Evolutionary conservation across 2,329 filamentous ascomycete species (phyloP), one percentile per base, ranked within the genome.

Genomic region (Epichloe scottii): DNA sequence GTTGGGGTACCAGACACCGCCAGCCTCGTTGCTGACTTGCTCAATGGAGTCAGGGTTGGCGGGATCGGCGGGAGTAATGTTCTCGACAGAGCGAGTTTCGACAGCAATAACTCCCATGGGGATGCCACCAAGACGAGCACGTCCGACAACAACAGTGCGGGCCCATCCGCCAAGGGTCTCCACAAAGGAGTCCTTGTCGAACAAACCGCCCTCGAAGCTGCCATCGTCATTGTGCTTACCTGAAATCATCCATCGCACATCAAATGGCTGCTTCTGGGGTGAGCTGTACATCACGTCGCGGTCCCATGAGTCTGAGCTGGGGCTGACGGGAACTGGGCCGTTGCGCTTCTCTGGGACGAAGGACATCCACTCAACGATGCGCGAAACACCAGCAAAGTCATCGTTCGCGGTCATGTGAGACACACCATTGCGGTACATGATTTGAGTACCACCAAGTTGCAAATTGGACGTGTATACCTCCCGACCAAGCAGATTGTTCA

Each of bases 401-500:
- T 98, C 91, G 60, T 85, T 87, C 63, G 93, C 93, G 59, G 91
- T 96, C 87, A 97, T 91, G 76, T 98, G 93, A 21, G 93, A 97
- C 41, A 98, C 93, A 81, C 93, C 93, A 68, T 98, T 98, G 74
- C 88, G 90, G 82, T 98, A 97, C 93, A 98, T 98, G 79, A 98
- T 98, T 72, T 98, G 93, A n/a, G 93, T 98, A 61, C 93, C 93
- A 82, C 93, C 93, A 58, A 98, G 88, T 76, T 98, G 93, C 65
- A 98, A 73, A 79, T 98, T 98, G 54, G 93, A 97, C 23, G 93
- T 96, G 75, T 98, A 98, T 33, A 98, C 91, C 71, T 98, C 93
- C 60, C 94, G 89, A 63, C 93, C 93, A 54, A 98, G 82, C 62
- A 98, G 78, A 75, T 97, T 98, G 82, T 98, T 98, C 68, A 98